Conservation (phyloP, 1,139 yeast genomes). For the Sugiyamaella japonica region DNA sequence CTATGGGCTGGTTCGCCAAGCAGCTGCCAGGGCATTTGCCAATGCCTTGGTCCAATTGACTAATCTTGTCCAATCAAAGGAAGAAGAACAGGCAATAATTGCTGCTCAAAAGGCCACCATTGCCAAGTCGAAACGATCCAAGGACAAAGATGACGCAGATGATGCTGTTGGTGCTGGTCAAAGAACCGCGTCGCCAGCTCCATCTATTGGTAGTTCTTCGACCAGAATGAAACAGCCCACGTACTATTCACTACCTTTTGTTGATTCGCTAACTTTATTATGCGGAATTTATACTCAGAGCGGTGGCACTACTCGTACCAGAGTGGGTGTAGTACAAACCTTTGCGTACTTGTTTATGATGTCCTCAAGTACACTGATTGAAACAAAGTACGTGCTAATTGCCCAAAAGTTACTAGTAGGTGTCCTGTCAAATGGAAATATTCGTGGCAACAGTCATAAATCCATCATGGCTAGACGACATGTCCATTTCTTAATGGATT, state of each 20-base stretch:
- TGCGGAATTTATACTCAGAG: slow-evolving; percentile 27
- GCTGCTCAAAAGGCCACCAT: slow-evolving; percentile 22
- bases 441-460: slow-evolving; percentile 29
- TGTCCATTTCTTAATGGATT: slow-evolving; percentile 33
- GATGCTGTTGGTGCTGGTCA: slow-evolving; percentile 22
- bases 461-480: slow-evolving; percentile 34
- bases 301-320: slow-evolving; percentile 27
- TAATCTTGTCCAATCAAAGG: slow-evolving; percentile 29
- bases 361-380: slow-evolving; percentile 27
- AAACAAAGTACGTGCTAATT: slow-evolving; percentile 32
- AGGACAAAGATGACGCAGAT: slow-evolving; percentile 26
- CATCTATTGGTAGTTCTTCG: slow-evolving; percentile 17
- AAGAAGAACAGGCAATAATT: slow-evolving; percentile 23
- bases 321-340: slow-evolving; percentile 37
- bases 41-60: slow-evolving; percentile 29
- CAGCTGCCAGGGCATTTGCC: slow-evolving; percentile 40
- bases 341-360: slow-evolving; percentile 31
- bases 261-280: slow-evolving; percentile 27
- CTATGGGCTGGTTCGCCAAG: slow-evolving; percentile 33
- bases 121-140: slow-evolving; percentile 20
- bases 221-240: slow-evolving; percentile 20
- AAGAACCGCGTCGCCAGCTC: slow-evolving; percentile 20
- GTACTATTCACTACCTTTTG: slow-evolving; percentile 26
- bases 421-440: slow-evolving; percentile 25
- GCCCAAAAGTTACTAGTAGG: slow-evolving; percentile 31